These are phyloP conservation scores for Pichia cabralensis DNA, from an alignment of 805 yeast species.

Conservation along the genomic window DNA sequence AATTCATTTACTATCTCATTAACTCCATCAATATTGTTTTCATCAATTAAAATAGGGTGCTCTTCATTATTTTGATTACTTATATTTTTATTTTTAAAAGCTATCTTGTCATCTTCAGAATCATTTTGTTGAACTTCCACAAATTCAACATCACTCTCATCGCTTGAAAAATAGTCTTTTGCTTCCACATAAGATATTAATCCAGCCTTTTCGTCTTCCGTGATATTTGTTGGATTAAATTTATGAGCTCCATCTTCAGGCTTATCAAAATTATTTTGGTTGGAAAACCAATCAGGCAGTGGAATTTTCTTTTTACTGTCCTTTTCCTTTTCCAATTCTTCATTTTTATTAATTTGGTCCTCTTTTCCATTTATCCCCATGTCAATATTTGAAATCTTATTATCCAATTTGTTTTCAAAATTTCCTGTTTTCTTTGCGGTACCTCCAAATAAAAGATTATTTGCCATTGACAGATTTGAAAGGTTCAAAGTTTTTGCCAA, in stretches of 20 bases:
- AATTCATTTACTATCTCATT: slow-evolving; percentile 4
- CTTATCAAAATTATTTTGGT: slow-evolving; percentile 12
- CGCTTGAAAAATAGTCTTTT: slow-evolving; percentile 17
- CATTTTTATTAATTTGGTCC: neutral
- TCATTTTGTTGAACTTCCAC: neutral
- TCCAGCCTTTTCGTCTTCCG: slow-evolving; percentile 38
- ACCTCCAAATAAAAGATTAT: slow-evolving; percentile 9
- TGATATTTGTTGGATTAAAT: slow-evolving; percentile 3
- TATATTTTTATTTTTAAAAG: too few species aligned
- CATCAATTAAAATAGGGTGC: too few species aligned
- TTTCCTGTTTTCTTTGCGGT: slow-evolving; percentile 1
- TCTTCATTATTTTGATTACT: too few species aligned
- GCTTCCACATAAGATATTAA: slow-evolving; percentile 44
- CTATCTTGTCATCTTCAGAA: neutral
- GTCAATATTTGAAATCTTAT: neutral
- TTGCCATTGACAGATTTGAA: slow-evolving; percentile 11
- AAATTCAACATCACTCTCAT: slow-evolving; percentile 13
- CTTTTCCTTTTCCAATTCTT: slow-evolving; percentile 5
- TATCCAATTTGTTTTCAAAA: neutral
- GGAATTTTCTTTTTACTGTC: slow-evolving; percentile 15
- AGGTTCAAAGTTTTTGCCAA: slow-evolving; percentile 11
- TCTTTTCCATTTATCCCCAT: neutral
- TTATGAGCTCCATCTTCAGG: neutral
- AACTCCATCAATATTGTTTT: neutral
- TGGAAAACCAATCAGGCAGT: slow-evolving; percentile 28